These are phyloP conservation scores for Penicillium canariense DNA, from an alignment of 495 filamentous ascomycete species.

Conservation along the genomic window DNA sequence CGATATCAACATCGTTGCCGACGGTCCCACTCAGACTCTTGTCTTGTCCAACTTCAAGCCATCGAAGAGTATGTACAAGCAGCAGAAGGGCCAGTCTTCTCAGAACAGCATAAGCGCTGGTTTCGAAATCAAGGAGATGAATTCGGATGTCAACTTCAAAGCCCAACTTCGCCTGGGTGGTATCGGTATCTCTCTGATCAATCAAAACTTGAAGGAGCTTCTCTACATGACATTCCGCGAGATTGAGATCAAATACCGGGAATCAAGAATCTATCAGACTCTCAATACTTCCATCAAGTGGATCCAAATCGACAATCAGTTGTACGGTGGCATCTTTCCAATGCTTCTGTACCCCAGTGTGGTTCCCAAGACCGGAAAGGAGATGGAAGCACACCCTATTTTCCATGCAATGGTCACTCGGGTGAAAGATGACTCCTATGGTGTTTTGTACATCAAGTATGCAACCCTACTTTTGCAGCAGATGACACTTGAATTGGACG, in stretches of 20 bases:
- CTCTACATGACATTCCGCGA: constrained; percentile 93
- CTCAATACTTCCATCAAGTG: constrained; percentile 88
- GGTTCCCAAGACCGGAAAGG: constrained; percentile 96
- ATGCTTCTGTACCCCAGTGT: constrained; percentile 97
- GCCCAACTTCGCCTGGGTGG: constrained; percentile 85
- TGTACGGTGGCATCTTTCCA: constrained; percentile 97
- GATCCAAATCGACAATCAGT: constrained; percentile 98
- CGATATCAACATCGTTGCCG: constrained; percentile 91
- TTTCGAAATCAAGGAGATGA: constrained; percentile 90
- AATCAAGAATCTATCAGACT: constrained; percentile 91
- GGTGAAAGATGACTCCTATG: constrained; percentile 97
- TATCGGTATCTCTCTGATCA: constrained; percentile 90
- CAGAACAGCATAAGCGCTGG: constrained; percentile 60
- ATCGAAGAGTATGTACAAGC: constrained; percentile 92
- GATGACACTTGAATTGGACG: constrained; percentile 97
- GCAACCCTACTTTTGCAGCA: constrained; percentile 90
- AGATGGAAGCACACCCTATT: constrained; percentile 95
- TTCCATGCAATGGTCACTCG: constrained; percentile 87
- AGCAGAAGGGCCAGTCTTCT: constrained; percentile 59
- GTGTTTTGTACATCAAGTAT: constrained; percentile 98
- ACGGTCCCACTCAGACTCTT: constrained; percentile 91
- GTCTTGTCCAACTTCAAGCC: constrained; percentile 92
- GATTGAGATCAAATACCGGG: constrained; percentile 84
- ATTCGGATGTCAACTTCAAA: constrained; percentile 82
- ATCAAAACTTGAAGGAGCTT: constrained; percentile 84